phyloP scores from a whole-genome alignment of 106 monocot species.

The Vanilla planifolia region DNA sequence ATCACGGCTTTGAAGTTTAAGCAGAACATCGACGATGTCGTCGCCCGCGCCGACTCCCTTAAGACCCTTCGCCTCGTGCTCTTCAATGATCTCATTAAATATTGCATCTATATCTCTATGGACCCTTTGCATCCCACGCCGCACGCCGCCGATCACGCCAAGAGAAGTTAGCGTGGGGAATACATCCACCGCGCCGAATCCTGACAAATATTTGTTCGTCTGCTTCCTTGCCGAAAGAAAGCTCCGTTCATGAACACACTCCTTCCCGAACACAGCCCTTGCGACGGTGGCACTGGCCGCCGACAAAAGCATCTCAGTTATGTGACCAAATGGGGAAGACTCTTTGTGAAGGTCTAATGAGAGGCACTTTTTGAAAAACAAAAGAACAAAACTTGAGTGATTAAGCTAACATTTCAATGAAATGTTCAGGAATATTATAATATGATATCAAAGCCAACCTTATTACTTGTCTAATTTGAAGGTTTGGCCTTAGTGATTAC shows the following conservation, averaged over 20 bases:
- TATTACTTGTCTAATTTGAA: too few species aligned
- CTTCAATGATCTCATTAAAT: constrained; percentile 18
- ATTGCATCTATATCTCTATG: constrained; percentile 8
- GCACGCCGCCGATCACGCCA: constrained; percentile 4
- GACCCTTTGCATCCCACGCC: constrained; percentile 1
- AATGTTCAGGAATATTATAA: too few species aligned
- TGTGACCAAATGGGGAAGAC: too few species aligned
- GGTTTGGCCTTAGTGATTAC: too few species aligned
- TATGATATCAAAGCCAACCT: too few species aligned
- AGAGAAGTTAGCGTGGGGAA: constrained; percentile 27
- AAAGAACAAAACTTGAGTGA: too few species aligned
- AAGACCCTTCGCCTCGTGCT: constrained; percentile 5
- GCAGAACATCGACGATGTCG: not conserved
- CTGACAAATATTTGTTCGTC: not conserved
- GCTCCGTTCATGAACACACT: not conserved
- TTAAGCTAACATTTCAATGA: too few species aligned
- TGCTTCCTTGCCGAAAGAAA: constrained; percentile 6
- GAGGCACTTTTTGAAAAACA: too few species aligned
- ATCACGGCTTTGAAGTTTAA: constrained; percentile 7
- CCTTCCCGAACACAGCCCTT: constrained; percentile 19
- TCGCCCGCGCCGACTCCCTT: not conserved
- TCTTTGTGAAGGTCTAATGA: too few species aligned
- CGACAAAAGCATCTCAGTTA: constrained; percentile 10
- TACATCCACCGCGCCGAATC: constrained; percentile 25
- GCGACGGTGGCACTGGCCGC: constrained; percentile 11